Conservation (phyloP, 257 asterid species). For the Rubia yunnanensis region DNA sequence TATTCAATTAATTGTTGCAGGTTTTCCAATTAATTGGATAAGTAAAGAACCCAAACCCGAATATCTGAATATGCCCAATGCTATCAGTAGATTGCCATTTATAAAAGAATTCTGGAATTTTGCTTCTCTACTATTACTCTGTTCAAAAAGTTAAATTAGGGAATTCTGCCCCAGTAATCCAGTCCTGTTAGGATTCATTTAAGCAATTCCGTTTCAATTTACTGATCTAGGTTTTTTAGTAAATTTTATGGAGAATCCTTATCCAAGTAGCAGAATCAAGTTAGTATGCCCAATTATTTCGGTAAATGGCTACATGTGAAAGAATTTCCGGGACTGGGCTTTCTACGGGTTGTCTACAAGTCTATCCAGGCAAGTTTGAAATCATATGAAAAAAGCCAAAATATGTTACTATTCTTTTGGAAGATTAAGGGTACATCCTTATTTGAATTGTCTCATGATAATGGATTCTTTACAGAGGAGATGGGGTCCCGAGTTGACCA, state of each 20-base stretch:
- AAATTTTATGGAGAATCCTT: background rate
- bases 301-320: background rate
- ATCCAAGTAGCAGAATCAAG: background rate
- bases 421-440: background rate
- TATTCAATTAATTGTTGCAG: background rate
- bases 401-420: background rate
- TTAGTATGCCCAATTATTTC: background rate
- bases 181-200: background rate
- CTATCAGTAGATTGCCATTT: background rate
- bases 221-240: background rate
- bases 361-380: background rate
- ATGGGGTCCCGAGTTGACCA: background rate
- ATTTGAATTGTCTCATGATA: background rate
- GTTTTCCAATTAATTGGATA: background rate
- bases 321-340: background rate
- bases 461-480: background rate
- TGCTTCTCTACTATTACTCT: background rate
- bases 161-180: background rate
- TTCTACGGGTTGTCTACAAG: background rate
- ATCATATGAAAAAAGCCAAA: background rate
- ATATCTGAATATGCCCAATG: background rate
- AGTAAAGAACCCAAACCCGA: background rate
- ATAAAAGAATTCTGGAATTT: background rate
- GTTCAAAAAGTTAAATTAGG: background rate
- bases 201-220: background rate